Percentiles rank a stretch among this genome's conserved stretches.
Evolutionary conservation across 2,329 filamentous ascomycete species (phyloP).

Genomic region (Claviceps humidiphila): DNA sequence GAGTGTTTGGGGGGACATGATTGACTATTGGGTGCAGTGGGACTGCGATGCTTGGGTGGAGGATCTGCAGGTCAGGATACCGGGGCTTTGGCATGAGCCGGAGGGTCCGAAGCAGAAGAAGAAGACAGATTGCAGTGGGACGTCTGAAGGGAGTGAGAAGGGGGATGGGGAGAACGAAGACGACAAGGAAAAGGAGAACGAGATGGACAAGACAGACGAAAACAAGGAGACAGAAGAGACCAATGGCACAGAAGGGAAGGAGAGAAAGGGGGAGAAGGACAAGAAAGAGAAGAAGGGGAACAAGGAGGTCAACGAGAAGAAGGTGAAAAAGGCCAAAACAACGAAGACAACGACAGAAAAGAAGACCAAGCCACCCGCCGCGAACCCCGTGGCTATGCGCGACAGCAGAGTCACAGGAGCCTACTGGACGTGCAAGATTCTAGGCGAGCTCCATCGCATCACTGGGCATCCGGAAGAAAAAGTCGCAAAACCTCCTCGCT

Average conservation of each 20-base stretch:
- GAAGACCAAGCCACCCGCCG: constrained; percentile 16
- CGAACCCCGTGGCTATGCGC: constrained; percentile 29
- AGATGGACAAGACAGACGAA: constrained; percentile 16
- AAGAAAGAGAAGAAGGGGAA: too few relatives aligned
- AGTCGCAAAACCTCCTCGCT: too few relatives aligned
- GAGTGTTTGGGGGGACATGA: constrained; percentile 58
- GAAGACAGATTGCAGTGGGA: constrained; percentile 19
- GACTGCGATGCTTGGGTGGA: constrained; percentile 62
- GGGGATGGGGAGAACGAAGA: constrained; percentile 18
- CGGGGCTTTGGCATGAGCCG: constrained; percentile 44
- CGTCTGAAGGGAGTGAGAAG: constrained; percentile 13
- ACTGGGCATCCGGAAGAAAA: constrained; percentile 11
- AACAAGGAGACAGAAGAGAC: too few relatives aligned
- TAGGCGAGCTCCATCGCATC: constrained; percentile 24
- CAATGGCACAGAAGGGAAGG: constrained; percentile 14
- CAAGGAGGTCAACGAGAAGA: too few relatives aligned
- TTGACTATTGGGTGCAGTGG: constrained; percentile 64
- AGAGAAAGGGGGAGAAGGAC: constrained; percentile 20
- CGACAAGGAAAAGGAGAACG: constrained; percentile 14
- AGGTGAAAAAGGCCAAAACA: too few relatives aligned
- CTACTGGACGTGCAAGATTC: constrained; percentile 30
- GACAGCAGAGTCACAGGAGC: constrained; percentile 34
- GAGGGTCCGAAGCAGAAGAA: constrained; percentile 30
- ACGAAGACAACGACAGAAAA: constrained; percentile 13
- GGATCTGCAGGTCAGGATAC: constrained; percentile 45